Evolutionary conservation across 345 rosid genomes (phyloP), one percentile per base, ranked within the genome.

Genomic region (Hibiscus trionum): DNA sequence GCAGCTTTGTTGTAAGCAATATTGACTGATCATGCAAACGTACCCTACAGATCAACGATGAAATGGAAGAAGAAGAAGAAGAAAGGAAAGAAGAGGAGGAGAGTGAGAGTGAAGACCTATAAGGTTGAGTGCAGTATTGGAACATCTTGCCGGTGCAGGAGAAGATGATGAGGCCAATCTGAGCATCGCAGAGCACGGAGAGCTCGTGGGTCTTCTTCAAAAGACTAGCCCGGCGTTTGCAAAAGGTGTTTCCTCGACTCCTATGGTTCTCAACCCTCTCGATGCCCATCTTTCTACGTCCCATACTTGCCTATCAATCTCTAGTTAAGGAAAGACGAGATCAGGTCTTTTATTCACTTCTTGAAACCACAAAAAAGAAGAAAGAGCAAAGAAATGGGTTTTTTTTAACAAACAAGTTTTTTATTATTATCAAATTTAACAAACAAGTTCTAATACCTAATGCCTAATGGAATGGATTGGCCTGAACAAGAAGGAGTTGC

Each of bases 111-210:
- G 10, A 11, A 42, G 39, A 73, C 76, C 76, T 53, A 31, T 39
- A 63, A 4, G 71, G 76, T 15, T 73, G 44, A 3, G 29, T 64
- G 64, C 71, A 64, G 29, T 64, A 73, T 63, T 73, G 71, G 76
- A 53, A 73, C 71, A 73, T 35, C 76, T 73, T 73, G 35, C 76
- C 76, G 49, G 76, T 73, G 70, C 64, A 39, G 4, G 76, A 73
- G 71, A 73, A 73, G 71, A 73, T 73, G 76, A 73, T 73, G 76
- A 73, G 76, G 7, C 76, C 76, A 14, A 73, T 73, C 64, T 73
- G 76, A 24, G 76, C 76, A 66, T 73, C 76, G 27, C 76, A 73
- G 15, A 73, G 76, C 11, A 73, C 76, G 1, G 76, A 73, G 11
- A 73, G 76, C 19, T 73, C 76, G 19, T 73, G 71, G 3, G 71